Base-by-base conservation (phyloP, 1,284 basidiomycete species). In the Marasmius oreades region DNA sequence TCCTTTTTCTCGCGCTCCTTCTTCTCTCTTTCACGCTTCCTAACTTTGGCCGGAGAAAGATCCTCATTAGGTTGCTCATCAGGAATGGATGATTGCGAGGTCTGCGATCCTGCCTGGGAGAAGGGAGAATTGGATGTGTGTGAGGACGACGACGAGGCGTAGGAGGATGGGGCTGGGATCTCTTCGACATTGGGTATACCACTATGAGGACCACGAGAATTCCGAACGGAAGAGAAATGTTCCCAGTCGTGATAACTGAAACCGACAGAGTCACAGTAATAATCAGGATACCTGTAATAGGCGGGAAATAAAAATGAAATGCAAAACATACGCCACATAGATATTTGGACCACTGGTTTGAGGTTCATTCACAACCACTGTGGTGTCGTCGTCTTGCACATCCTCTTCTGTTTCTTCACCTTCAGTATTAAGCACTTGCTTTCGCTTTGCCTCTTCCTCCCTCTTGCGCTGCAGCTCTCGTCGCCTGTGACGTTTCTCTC, bases 201-300 rank as follows among this genome's bases (percentile, higher is more conserved):
- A 0, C 81, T 74, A 65, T 95, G 92, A 0, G 93, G 93, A 2
- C 93, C 93, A n/a, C 78, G 78, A 33, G 93, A 73, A 68, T 91
- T 94, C 39, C 93, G 88, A 53, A 95, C 89, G 20, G 90, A 92
- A n/a, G 91, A 93, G 67, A 95, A 95, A 69, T 95, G 93, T 67
- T 95, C 92, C 92, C 91, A 95, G 64, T 93, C 91, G 66, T 95
- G 90, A 67, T 94, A 94, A 33, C 90, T 92, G 64, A 33, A 43
- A 42, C 14, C n/a, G 33, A 44, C 28, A 36, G 33, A 37, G 23
- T 23, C 8, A 55, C 18, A 16, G n/a, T 26, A 51, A 59, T 39
- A 52, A 53, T 56, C 10, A 39, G 44, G 22, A 24, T n/a, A 44
- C 16, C 51, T n/a, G 36, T 34, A 31, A 44, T 10, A 44, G 46